Evolutionary conservation across 2,329 filamentous ascomycete species (phyloP).

Genomic region (Arthrobotrys conoides): DNA sequence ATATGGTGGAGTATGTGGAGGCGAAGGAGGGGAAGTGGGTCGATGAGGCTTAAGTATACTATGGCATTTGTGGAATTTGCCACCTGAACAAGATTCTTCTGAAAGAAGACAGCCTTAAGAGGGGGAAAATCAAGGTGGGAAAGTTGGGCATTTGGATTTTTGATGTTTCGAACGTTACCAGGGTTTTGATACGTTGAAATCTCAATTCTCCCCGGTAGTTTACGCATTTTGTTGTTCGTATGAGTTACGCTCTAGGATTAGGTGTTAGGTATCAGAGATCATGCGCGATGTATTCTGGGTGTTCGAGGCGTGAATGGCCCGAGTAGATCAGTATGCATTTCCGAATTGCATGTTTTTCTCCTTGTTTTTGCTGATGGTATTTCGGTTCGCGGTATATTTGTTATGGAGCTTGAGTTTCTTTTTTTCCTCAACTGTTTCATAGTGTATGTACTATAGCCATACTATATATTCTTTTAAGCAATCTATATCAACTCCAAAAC

Average conservation of each 20-base stretch:
- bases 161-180: background rate
- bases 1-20: constrained; percentile 84
- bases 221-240: background rate
- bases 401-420: constrained; percentile 17
- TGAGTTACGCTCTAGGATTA: background rate
- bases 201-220: background rate
- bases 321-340: background rate
- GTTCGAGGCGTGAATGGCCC: background rate
- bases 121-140: background rate
- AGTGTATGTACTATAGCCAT: constrained; percentile 30
- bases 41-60: constrained; percentile 26
- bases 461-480: background rate
- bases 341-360: constrained; percentile 1
- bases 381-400: constrained; percentile 5
- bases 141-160: background rate
- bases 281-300: background rate
- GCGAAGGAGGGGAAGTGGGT: constrained; percentile 76
- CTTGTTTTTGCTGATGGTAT: background rate
- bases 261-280: background rate
- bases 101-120: no score
- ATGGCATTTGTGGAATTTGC: no score
- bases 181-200: background rate
- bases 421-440: background rate
- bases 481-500: background rate
- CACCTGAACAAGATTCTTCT: no score